Evolutionary conservation across 2,329 filamentous ascomycete genomes (phyloP), one percentile per base, ranked within the genome.

Genomic region (Colletotrichum musicola): DNA sequence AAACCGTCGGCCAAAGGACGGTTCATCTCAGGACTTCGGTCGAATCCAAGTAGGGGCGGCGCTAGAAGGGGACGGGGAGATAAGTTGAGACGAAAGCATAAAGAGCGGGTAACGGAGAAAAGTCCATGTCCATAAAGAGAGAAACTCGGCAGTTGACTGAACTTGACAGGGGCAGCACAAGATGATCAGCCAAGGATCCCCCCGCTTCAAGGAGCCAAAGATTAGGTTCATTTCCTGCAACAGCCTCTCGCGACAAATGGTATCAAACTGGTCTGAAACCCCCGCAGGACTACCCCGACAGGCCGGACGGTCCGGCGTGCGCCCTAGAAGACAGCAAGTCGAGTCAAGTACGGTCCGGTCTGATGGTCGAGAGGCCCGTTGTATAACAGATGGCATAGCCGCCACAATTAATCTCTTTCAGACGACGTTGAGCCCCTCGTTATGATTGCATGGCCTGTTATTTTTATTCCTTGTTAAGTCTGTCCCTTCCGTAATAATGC

Each of bases 221-320:
- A 42, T 55, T 58, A 30, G 30, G 55, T 65, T 64, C 5, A 27
- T 13, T 12, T 16, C 38, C 62, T 68, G 65, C 54, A 68, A 55
- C 62, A 51, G 14, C 18, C 46, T 20, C 61, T 30, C 61, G 40
- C 61, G 49, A 46, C 49, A 68, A 38, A 27, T 49, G n/a, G 42
- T 22, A 50, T 55, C 65, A 56, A 68, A 64, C 65, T 22, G 22
- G 55, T 50, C 55, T 68, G 65, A 60, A 65, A 65, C 61, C 61
- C 18, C 54, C 42, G 53, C 44, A 30, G 27, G 40, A 42, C 53
- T 46, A 18, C 35, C 53, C 38, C 38, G 22, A 58, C 22, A 35
- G 47, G 25, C 55, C 49, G 44, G 20, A 35, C 10, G 46, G 22
- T 20, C 59, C 50, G 40, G 40, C 6, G 40, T 42, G 40, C 16